These are phyloP conservation scores for Penicillium sp. DNA, from an alignment of 2,329 filamentous ascomycete genomes.

Conservation along the genomic window DNA sequence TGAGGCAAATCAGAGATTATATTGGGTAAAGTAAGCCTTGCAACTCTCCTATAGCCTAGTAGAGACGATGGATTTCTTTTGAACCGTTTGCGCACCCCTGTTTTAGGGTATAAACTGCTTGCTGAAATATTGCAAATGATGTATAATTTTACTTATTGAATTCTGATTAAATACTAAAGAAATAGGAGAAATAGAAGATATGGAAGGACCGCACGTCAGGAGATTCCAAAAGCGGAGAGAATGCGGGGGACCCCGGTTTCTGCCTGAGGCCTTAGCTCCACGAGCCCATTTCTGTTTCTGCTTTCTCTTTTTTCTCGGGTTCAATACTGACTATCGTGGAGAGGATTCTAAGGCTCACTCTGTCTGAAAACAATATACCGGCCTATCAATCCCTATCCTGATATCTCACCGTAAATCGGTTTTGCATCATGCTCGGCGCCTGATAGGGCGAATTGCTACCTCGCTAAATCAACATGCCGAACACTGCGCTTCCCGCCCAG, in stretches of 20 bases:
- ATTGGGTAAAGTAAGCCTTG: neutral
- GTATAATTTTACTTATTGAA: too few species aligned
- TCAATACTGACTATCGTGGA: conserved; percentile 11
- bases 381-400: neutral
- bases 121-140: neutral
- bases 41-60: neutral
- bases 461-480: conserved; percentile 39
- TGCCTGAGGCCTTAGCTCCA: conserved; percentile 19
- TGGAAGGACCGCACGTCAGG: neutral
- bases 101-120: neutral
- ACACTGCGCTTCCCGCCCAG: conserved; percentile 25
- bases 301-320: conserved; percentile 13
- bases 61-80: neutral
- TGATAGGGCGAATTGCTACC: conserved; percentile 19
- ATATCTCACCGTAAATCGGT: conserved; percentile 2
- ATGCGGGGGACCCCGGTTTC: conserved; percentile 26
- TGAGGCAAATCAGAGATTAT: neutral
- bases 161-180: neutral
- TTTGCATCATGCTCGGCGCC: conserved; percentile 22
- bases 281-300: conserved; percentile 5
- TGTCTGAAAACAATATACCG: neutral
- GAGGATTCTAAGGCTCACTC: neutral
- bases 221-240: conserved; percentile 18
- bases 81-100: neutral
- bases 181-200: neutral